phyloP scores from a whole-genome alignment of 2,329 filamentous ascomycete species.

The Clarireedia hainanense region DNA sequence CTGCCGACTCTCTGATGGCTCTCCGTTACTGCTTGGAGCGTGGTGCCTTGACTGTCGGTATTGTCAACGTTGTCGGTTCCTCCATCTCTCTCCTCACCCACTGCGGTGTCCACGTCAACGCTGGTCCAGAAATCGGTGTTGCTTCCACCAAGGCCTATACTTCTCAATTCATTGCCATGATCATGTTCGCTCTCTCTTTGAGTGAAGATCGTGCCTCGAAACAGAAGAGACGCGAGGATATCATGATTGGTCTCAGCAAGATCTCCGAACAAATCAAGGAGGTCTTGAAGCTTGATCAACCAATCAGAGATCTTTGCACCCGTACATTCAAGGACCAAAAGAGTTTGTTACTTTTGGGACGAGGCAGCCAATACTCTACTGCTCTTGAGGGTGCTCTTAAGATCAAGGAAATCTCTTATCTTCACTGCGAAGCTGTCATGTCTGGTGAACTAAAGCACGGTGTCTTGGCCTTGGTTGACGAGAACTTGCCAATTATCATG shows the following conservation, averaged over 20 bases:
- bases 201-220: conserved; percentile 97
- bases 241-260: conserved; percentile 85
- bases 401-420: conserved; percentile 99
- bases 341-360: conserved; percentile 84
- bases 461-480: conserved; percentile 92
- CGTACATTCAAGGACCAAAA: conserved; percentile 97
- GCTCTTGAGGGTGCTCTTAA: conserved; percentile 96
- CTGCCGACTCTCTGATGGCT: conserved; percentile 93
- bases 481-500: conserved; percentile 99
- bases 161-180: conserved; percentile 98
- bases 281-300: conserved; percentile 82
- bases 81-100: conserved; percentile 98
- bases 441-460: conserved; percentile 99
- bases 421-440: conserved; percentile 99
- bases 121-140: conserved; percentile 96
- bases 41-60: conserved; percentile 91
- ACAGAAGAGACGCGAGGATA: conserved; percentile 82
- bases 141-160: conserved; percentile 99
- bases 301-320: conserved; percentile 89
- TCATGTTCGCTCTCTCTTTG: conserved; percentile 97
- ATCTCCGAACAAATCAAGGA: conserved; percentile 88
- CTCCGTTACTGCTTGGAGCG: conserved; percentile 97
- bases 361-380: conserved; percentile 94
- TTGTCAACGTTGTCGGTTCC: conserved; percentile 97
- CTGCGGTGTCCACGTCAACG: conserved; percentile 99